Base-by-base conservation (phyloP, 129 eudicot species). In the Kitagawia praeruptora region DNA sequence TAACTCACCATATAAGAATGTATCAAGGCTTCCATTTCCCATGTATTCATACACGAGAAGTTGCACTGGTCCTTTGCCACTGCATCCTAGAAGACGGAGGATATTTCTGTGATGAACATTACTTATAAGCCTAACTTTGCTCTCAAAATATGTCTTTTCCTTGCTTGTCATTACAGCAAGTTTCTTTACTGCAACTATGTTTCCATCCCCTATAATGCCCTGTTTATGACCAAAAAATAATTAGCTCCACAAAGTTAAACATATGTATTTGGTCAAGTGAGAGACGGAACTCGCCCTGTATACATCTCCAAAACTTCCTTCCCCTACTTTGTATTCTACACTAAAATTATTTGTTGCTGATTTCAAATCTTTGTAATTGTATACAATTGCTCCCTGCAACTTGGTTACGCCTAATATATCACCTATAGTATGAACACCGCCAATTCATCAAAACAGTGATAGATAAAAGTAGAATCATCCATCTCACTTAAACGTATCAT, bases 271-370 rank as follows among this genome's bases (percentile, higher is more conserved):
- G 19, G 6, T 12, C 2, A 23, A 70, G 25, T 6, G 12, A 4
- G 75, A 70, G 4, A 8, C n/a, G 10, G 53, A 41, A 19, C n/a
- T 41, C 53, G 15, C 76, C 76, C 42, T 73, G 76, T 73, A 86
- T 16, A 86, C 89, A 51, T 80, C 86, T 38, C 89, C 86, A 40
- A 86, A 86, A 58, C 89, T 79, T 70, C 89, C 89, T 80, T 80
- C 86, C 23, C 89, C 89, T 40, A 86, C 75, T 75, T 83, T 86
- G 58, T 77, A 77, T 66, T 80, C 84, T 15, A 80, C 80, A 28
- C 86, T 83, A 27, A 86, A 86, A 66, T 80, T 73, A 25, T 73
- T 42, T 23, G 76, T 73, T 73, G 76, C 76, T 73, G 5, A 41
- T 73, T 73, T 73, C 54, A 73, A 23, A 13, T 73, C 76, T 73